Conservation (phyloP, 116 monocot species). For the Posidonia oceanica region DNA sequence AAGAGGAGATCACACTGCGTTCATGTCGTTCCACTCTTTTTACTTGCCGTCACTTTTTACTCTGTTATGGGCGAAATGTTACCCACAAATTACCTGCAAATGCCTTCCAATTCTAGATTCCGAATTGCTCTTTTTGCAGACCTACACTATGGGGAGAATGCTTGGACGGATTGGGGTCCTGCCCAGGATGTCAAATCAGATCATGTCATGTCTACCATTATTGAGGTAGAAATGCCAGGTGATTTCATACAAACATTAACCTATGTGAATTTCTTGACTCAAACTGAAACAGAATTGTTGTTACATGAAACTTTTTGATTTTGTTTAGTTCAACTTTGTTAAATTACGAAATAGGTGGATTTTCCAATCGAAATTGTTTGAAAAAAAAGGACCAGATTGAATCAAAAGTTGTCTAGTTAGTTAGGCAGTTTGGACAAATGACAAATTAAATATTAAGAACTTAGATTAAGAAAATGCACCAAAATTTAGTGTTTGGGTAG, state of each 20-base stretch:
- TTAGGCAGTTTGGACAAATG: too few relatives aligned
- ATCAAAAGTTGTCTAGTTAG: too few relatives aligned
- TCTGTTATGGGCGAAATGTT: neutral
- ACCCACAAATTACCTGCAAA: neutral
- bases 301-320: too few relatives aligned
- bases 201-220: slow-evolving; percentile 46
- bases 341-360: too few relatives aligned
- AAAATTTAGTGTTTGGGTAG: too few relatives aligned
- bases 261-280: too few relatives aligned
- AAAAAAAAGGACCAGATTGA: too few relatives aligned
- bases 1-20: neutral
- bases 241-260: neutral
- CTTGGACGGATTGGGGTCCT: slow-evolving; percentile 85
- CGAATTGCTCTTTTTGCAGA: slow-evolving; percentile 79
- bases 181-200: slow-evolving; percentile 65
- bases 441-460: too few relatives aligned
- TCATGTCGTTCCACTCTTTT: neutral
- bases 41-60: neutral
- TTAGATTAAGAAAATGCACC: too few relatives aligned
- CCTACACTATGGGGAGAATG: slow-evolving; percentile 84
- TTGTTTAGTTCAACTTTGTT: too few relatives aligned
- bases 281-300: too few relatives aligned
- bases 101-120: slow-evolving; percentile 21
- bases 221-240: slow-evolving; percentile 71
- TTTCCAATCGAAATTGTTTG: too few relatives aligned